Evolutionary conservation across 2,329 filamentous ascomycete species (phyloP), one percentile per base, ranked within the genome.

Genomic region (Pseudocercospora musae): DNA sequence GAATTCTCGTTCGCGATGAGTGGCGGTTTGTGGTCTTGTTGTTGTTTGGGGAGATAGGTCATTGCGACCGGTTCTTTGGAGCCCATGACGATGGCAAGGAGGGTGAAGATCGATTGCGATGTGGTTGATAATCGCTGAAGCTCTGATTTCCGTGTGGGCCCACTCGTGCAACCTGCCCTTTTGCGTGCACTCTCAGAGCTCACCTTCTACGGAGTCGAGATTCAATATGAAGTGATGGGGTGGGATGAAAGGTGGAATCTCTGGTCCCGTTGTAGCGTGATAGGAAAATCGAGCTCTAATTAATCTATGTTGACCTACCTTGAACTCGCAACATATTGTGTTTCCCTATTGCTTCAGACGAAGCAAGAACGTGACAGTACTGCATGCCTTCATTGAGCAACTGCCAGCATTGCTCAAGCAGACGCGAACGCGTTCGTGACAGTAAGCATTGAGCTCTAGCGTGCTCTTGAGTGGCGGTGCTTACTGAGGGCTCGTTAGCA

Each of bases 1-100:
- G 86, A 87, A 70, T 90, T 90, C 65, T 88, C 84, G 69, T 87
- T 87, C 37, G 86, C 85, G 64, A 90, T 86, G 53, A 88, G 81
- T 5, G 86, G 87, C 3, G 86, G 86, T 70, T 88, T 85, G 76
- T 84, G 88, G 42, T 77, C 79, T 25, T 78, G 80, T 72, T 88
- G 85, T 0, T 85, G 85, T 70, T 86, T 80, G 56, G 80, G 71
- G 73, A 81, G 84, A 76, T 88, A 81, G 57, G 49, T 42, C 60
- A 62, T 59, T 4, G 50, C 18, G 9, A 59, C 40, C 3, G 46
- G 46, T 50, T 23, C 46, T 21, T 46, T 46, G 27, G 31, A 33
- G 18, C 53, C 31, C 37, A 57, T 27, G 15, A 27, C n/a, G 13
- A 18, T 21, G 20, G 23, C 5, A 25, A 27, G 5, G 5, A 18